phyloP scores from a whole-genome alignment of 2,329 filamentous ascomycete species.

The Blumeriella jaapii region DNA sequence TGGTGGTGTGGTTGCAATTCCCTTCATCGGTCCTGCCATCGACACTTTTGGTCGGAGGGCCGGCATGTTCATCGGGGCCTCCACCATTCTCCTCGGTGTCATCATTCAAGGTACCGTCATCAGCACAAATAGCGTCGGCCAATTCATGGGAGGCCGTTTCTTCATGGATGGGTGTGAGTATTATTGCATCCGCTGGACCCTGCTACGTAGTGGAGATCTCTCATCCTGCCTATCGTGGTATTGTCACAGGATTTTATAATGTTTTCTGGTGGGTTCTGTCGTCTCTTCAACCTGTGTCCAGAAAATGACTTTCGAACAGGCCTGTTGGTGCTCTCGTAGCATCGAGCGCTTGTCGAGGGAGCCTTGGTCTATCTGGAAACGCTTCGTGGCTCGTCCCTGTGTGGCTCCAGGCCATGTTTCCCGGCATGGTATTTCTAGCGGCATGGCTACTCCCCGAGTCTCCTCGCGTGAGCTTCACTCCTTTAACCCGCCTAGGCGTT shows the following conservation, averaged over 20 bases:
- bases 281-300: constrained; percentile 2
- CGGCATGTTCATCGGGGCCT: constrained; percentile 35
- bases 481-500: constrained; percentile 9
- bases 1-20: constrained; percentile 35
- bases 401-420: constrained; percentile 41
- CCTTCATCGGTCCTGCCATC: constrained; percentile 34
- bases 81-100: constrained; percentile 33
- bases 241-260: constrained; percentile 27
- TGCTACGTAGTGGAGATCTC: constrained; percentile 35
- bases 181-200: constrained; percentile 34
- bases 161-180: constrained; percentile 43
- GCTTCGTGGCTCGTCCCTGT: constrained; percentile 38
- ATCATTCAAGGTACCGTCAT: constrained; percentile 31
- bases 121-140: constrained; percentile 24
- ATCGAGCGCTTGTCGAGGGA: constrained; percentile 40
- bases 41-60: constrained; percentile 35
- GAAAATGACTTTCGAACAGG: constrained; percentile 27
- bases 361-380: constrained; percentile 29
- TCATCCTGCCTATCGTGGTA: constrained; percentile 34
- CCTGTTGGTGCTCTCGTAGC: constrained; percentile 42
- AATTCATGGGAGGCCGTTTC: constrained; percentile 44
- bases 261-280: constrained; percentile 18
- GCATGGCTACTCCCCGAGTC: constrained; percentile 38
- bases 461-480: constrained; percentile 27
- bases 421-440: constrained; percentile 34